Evolutionary conservation across 306 rosid species (phyloP).

Genomic region (Prosopis cineraria): DNA sequence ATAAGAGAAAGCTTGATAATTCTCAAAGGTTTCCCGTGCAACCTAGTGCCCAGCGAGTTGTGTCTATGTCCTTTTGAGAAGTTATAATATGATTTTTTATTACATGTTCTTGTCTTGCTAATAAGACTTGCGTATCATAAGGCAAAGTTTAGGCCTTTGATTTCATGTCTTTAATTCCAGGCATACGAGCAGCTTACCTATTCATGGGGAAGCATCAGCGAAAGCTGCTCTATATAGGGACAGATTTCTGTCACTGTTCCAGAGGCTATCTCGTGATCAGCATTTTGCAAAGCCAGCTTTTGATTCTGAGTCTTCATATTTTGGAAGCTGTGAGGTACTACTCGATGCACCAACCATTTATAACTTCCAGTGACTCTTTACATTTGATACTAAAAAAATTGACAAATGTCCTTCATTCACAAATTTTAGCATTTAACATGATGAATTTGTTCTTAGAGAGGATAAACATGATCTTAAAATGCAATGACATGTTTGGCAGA

Average conservation of each 20-base stretch:
- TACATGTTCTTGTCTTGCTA: not conserved
- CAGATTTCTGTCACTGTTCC: constrained; percentile 71
- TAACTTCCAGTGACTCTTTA: not conserved
- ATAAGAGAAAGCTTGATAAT: not conserved
- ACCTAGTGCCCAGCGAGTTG: too few species aligned
- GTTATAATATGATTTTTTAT: constrained; percentile 24
- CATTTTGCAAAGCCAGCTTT: constrained; percentile 86
- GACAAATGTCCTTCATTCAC: constrained; percentile 1
- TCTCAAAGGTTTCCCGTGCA: not conserved
- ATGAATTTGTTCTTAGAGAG: constrained; percentile 19
- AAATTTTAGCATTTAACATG: not conserved
- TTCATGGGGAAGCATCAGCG: constrained; percentile 82
- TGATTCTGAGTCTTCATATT: constrained; percentile 62
- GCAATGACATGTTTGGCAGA: constrained; percentile 50
- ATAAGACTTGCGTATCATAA: constrained; percentile 17
- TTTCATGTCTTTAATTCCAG: constrained; percentile 43
- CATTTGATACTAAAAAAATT: not conserved
- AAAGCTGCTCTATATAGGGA: constrained; percentile 74
- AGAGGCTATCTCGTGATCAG: constrained; percentile 85
- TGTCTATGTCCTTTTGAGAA: not conserved
- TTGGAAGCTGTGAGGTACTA: constrained; percentile 85
- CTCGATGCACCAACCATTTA: not conserved
- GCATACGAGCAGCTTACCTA: constrained; percentile 57
- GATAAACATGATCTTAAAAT: constrained; percentile 4
- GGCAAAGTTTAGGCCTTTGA: constrained; percentile 3